Base-by-base conservation (phyloP, 2,329 filamentous ascomycete genomes). In the Hymenoscyphus repandus region DNA sequence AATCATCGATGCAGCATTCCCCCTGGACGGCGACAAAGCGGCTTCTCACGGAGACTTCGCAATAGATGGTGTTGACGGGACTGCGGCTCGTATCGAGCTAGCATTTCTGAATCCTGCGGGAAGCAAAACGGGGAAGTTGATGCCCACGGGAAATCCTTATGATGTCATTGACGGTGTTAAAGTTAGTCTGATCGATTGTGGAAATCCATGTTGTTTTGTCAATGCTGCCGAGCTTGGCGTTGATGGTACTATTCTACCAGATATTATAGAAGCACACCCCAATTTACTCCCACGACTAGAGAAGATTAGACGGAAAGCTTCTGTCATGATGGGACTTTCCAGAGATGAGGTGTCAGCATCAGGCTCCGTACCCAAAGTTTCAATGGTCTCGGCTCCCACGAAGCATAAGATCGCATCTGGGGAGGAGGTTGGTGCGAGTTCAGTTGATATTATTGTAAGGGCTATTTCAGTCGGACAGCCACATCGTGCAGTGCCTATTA, bases 11-110 rank as follows among this genome's bases (percentile, higher is more conserved):
- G 74, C 79, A 1, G 76, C 70, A 0, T 86, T 87, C 56, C 68
- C 71, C 0, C 71, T 83, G 2, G 62, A 68, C 0, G 73, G 72
- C 1, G 72, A 68, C 0, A 72, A 78, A 51, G 71, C 77, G 5
- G 70, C 69, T 2, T 70, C 74, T 1, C 57, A 63, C 6, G 83
- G 82, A 0, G 71, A 77, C 10, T 84, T 83, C 60, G 66, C 69
- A 1, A 84, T 87, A 55, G 83, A 85, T 59, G 84, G 83, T 0
- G 83, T 86, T 0, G 69, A 78, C 1, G 82, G 82, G 0, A 76
- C 71, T 0, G 78, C 71, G 0, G 76, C 82, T 0, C 73, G 71
- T 47, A 76, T 87, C 49, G 72, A 74, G 36, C 70, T 87, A 33
- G 77, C 79, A 38, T 88, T 87, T 58, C 64, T 82, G 5, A 67